Evolutionary conservation across 495 filamentous ascomycete genomes (phyloP), one percentile per base, ranked within the genome.

Genomic region (Annulohypoxylon stygium): DNA sequence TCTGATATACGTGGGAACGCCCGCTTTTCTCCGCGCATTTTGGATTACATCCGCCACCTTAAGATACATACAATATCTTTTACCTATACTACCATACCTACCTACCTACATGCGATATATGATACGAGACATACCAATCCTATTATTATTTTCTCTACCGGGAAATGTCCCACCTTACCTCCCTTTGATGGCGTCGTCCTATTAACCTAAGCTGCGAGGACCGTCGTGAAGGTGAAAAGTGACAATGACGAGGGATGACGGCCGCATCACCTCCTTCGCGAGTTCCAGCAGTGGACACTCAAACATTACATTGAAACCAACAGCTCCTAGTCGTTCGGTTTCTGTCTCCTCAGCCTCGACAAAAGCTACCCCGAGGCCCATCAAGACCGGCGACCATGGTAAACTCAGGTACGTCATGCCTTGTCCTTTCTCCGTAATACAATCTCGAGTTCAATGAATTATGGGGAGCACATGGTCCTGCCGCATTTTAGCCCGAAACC

Each of bases 161-260:
- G 53, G 72, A 60, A 75, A 78, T 79, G 74, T 69, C 51, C 50
- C 60, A 45, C 50, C 43, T 47, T 39, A 39, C 45, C 61, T 45
- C 62, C 48, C 26, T 62, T 81, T 76, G 62, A 77, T 78, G 76
- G 75, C 76, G 77, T 61, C 64, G 59, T 57, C 72, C 57, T 76
- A 65, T 76, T 79, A 25, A 79, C 53, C 43, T 12, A 64, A 79
- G 70, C 75, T 74, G 73, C 62, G 67, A 74, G 75, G 69, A 75
- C 73, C 61, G 72, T 69, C 65, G 61, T 69, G 64, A 66, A 67
- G 62, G 61, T 69, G 64, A 66, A 67, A 45, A 78, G 80, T 80
- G 83, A 87, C 80, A 77, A 90, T 91, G 89, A 86, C 87, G 76
- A 85, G 86, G 78, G 83, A 87, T 79, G 87, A 89, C 76, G 83